Percentiles rank a stretch among this genome's conserved stretches.
These are phyloP conservation scores for Talaromyces borbonicus DNA, from an alignment of 495 filamentous ascomycete genomes.

Conservation along the genomic window DNA sequence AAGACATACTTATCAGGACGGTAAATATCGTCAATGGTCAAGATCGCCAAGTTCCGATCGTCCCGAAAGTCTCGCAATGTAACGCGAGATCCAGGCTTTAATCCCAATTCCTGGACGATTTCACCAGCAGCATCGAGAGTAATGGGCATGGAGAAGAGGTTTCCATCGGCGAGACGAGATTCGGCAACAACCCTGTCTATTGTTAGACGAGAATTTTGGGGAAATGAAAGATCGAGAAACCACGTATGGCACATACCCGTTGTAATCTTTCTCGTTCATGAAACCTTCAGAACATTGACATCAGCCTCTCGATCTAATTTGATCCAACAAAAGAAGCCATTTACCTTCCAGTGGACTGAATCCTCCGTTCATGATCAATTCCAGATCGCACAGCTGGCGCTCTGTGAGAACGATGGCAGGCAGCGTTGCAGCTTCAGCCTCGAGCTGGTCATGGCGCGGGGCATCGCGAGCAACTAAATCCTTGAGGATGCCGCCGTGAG, in stretches of 20 bases:
- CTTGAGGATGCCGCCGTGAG: constrained; percentile 95
- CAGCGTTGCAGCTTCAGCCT: constrained; percentile 73
- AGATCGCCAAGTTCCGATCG: constrained; percentile 87
- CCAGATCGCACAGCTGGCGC: constrained; percentile 93
- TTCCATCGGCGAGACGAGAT: constrained; percentile 75
- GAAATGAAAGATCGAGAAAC: neutral
- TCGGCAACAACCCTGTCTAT: constrained; percentile 66
- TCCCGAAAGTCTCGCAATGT: constrained; percentile 94
- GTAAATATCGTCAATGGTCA: constrained; percentile 95
- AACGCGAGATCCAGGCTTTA: constrained; percentile 71
- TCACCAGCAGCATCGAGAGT: constrained; percentile 74
- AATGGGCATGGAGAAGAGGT: constrained; percentile 94
- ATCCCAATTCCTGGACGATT: constrained; percentile 57
- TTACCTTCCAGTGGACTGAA: constrained; percentile 94
- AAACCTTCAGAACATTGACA: constrained; percentile 51
- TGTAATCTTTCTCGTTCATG: constrained; percentile 94
- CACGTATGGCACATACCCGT: constrained; percentile 49
- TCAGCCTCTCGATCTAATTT: constrained; percentile 10
- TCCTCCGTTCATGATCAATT: constrained; percentile 90
- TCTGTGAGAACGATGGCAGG: constrained; percentile 79
- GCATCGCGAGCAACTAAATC: constrained; percentile 89
- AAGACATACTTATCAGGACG: constrained; percentile 81
- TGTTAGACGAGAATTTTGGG: neutral
- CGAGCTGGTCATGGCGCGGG: constrained; percentile 63
- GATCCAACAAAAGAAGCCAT: neutral